Percentiles rank a stretch among this genome's conserved stretches.
Evolutionary conservation across 208 protist species (phyloP).

Genomic region (Leishmania tropica): DNA sequence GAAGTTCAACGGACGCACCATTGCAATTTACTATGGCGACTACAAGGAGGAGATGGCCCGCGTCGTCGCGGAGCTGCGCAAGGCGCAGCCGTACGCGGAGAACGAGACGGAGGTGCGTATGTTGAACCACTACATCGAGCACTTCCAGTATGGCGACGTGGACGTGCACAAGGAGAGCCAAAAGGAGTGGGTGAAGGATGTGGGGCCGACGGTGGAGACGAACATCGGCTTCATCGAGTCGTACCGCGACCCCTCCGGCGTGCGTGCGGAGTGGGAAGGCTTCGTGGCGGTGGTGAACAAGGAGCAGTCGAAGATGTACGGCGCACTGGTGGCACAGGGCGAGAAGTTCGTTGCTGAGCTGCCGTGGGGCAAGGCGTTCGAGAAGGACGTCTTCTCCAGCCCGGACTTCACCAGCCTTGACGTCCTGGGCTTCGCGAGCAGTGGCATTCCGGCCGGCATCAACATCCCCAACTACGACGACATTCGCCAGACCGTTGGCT

Average conservation of each 20-base stretch:
- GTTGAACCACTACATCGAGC: slow-evolving; percentile 87
- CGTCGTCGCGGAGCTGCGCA: slow-evolving; percentile 59
- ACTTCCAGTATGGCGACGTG: slow-evolving; percentile 82
- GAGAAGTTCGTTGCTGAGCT: slow-evolving; percentile 75
- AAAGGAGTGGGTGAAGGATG: slow-evolving; percentile 91
- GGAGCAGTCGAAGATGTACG: slow-evolving; percentile 80
- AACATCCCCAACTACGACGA: slow-evolving; percentile 94
- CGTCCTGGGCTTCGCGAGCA: slow-evolving; percentile 87
- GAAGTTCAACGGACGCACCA: slow-evolving; percentile 46
- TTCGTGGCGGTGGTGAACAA: slow-evolving; percentile 94
- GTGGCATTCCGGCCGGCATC: slow-evolving; percentile 91
- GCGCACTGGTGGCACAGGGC: slow-evolving; percentile 60
- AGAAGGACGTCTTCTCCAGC: slow-evolving; percentile 87
- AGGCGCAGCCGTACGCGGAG: slow-evolving; percentile 61
- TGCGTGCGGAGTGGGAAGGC: slow-evolving; percentile 92
- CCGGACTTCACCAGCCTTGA: slow-evolving; percentile 95
- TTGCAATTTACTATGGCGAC: slow-evolving; percentile 85
- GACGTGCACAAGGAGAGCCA: slow-evolving; percentile 89
- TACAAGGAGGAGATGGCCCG: slow-evolving; percentile 58
- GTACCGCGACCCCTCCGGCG: slow-evolving; percentile 92
- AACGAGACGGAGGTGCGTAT: slow-evolving; percentile 87
- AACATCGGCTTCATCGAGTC: slow-evolving; percentile 96
- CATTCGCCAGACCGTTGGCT: slow-evolving; percentile 86
- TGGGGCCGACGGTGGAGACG: slow-evolving; percentile 90
- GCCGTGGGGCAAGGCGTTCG: slow-evolving; percentile 87